Evolutionary conservation across 2,329 filamentous ascomycete species (phyloP).

Genomic region (Talaromyces verruculosus): DNA sequence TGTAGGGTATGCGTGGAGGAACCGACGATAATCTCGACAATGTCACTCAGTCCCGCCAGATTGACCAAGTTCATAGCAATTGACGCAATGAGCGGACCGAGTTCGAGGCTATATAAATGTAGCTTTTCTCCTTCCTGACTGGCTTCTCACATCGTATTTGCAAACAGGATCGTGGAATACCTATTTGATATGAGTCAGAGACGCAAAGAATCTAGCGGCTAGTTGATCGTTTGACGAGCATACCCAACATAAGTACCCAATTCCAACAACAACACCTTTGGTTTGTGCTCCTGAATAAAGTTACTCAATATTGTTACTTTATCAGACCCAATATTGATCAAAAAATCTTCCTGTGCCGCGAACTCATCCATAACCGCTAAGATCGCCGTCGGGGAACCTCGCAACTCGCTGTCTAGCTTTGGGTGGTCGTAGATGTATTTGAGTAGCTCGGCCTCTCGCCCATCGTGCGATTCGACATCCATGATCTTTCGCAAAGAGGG

Average conservation of each 20-base stretch:
- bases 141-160: not conserved
- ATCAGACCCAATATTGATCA: conserved; percentile 74
- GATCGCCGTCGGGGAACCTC: conserved; percentile 60
- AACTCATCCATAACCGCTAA: conserved; percentile 68
- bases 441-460: conserved; percentile 47
- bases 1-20: not conserved
- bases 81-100: not conserved
- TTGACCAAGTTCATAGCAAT: not conserved
- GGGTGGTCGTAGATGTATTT: conserved; percentile 62
- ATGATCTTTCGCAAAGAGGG: conserved; percentile 1
- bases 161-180: not conserved
- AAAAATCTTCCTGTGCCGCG: conserved; percentile 61
- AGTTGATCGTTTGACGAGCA: not conserved
- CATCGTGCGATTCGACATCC: conserved; percentile 13
- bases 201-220: not conserved
- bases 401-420: conserved; percentile 56
- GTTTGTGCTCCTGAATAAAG: conserved; percentile 59
- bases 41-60: not conserved
- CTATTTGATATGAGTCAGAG: not conserved
- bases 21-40: not conserved
- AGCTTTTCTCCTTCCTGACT: not conserved
- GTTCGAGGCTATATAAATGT: not conserved
- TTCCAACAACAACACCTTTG: conserved; percentile 16
- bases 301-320: conserved; percentile 68
- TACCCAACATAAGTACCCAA: not conserved